Conservation (phyloP, 345 rosid genomes). For the Turritis glabra region DNA sequence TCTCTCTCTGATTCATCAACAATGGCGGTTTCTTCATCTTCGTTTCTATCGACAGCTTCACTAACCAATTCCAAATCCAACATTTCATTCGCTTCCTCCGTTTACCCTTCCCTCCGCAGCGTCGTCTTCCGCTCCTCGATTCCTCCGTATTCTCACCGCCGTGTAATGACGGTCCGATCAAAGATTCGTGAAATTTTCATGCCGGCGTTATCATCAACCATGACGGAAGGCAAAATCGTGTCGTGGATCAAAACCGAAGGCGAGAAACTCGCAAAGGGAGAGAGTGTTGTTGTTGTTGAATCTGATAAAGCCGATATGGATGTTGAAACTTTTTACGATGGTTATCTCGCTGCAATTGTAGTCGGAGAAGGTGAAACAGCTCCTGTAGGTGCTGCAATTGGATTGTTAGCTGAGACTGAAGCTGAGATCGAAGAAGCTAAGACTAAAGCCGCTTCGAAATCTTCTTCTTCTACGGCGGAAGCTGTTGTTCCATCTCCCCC, state of each 20-base stretch:
- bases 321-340: conserved; percentile 92
- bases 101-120: conserved; percentile 37
- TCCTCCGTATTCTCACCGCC: conserved; percentile 34
- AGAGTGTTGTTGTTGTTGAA: conserved; percentile 95
- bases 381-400: conserved; percentile 87
- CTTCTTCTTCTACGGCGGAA: conserved; percentile 41
- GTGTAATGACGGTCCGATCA: conserved; percentile 52
- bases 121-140: conserved; percentile 37
- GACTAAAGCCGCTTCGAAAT: conserved; percentile 57
- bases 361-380: conserved; percentile 91
- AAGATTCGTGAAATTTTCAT: conserved; percentile 98
- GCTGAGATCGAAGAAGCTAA: conserved; percentile 88
- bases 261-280: conserved; percentile 84
- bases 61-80: conserved; percentile 43
- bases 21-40: conserved; percentile 63
- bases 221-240: conserved; percentile 99
- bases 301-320: conserved; percentile 99
- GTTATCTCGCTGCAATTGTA: conserved; percentile 91
- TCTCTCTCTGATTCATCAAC: conserved; percentile 18
- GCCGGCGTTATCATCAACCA: conserved; percentile 98
- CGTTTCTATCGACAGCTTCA: conserved; percentile 38
- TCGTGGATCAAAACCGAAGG: conserved; percentile 97
- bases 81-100: conserved; percentile 46
- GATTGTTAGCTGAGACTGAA: conserved; percentile 82
- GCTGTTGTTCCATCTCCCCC: conserved; percentile 53